These are phyloP conservation scores for Chrysanthemum seticuspe DNA, from an alignment of 129 eudicot genomes.

Conservation along the genomic window DNA sequence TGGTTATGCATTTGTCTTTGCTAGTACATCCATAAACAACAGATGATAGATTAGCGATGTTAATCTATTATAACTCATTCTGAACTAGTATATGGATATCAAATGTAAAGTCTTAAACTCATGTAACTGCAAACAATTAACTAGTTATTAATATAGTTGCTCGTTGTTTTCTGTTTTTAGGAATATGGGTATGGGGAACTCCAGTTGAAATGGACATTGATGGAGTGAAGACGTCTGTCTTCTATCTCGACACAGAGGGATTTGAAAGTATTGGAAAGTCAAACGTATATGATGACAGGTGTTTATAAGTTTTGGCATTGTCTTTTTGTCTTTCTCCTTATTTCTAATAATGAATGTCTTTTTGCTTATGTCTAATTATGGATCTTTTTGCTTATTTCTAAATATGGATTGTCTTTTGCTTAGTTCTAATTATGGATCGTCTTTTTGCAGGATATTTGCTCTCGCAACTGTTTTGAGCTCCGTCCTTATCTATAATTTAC, in stretches of 20 bases:
- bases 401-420: slow-evolving; percentile 6
- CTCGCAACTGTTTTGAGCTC: slow-evolving; percentile 96
- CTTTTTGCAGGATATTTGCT: slow-evolving; percentile 83
- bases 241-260: slow-evolving; percentile 96
- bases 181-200: slow-evolving; percentile 98
- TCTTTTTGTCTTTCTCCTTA: not conserved
- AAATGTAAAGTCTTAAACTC: no score
- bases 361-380: not conserved
- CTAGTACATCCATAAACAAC: not conserved
- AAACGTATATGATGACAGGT: slow-evolving; percentile 98
- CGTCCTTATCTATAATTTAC: slow-evolving; percentile 90
- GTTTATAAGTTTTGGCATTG: slow-evolving; percentile 16
- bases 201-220: slow-evolving; percentile 76
- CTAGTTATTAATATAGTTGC: slow-evolving; percentile 4
- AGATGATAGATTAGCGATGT: not conserved
- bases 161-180: slow-evolving; percentile 30
- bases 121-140: not conserved
- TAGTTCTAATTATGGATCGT: not conserved
- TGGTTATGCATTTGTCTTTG: slow-evolving; percentile 2
- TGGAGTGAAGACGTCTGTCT: slow-evolving; percentile 89
- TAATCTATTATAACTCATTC: not conserved
- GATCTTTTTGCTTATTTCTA: not conserved
- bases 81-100: no score
- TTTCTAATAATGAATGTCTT: not conserved
- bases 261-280: slow-evolving; percentile 99